Evolutionary conservation across 371 early-diverging fungal genomes (phyloP).

Genomic region (Mucor velutinosus): DNA sequence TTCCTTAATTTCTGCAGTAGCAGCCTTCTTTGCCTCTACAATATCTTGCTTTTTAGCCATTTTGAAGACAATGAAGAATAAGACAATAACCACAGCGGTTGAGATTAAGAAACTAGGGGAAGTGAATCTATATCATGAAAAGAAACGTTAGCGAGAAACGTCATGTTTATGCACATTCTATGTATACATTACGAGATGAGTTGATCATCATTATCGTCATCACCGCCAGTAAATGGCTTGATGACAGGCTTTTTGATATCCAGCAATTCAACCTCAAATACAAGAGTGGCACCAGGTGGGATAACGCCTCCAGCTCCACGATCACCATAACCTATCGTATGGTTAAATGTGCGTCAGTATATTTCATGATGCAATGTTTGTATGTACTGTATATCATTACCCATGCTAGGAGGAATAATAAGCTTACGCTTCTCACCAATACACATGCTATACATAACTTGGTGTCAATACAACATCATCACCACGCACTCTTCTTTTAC

Average conservation of each 20-base stretch:
- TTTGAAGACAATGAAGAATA: conserved; percentile 22
- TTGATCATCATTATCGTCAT: neutral
- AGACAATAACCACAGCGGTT: conserved; percentile 19
- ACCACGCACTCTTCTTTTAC: neutral
- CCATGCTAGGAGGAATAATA: conserved; percentile 77
- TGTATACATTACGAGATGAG: conserved; percentile 13
- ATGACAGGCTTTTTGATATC: conserved; percentile 45
- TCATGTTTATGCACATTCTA: neutral
- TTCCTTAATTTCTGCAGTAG: conserved; percentile 8
- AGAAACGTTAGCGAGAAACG: neutral
- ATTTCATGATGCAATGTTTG: neutral
- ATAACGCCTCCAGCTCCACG: conserved; percentile 61
- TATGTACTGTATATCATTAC: conserved; percentile 14
- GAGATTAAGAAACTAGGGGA: conserved; percentile 31
- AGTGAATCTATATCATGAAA: conserved; percentile 14
- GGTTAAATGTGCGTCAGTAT: neutral
- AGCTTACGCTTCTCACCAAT: conserved; percentile 84
- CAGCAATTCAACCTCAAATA: conserved; percentile 70
- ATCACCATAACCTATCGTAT: conserved; percentile 51
- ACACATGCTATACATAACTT: conserved; percentile 65
- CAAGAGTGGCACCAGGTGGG: conserved; percentile 62
- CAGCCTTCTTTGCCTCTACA: conserved; percentile 11
- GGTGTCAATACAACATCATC: neutral
- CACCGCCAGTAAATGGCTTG: neutral
- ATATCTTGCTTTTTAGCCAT: conserved; percentile 23